phyloP scores from a whole-genome alignment of 2,329 filamentous ascomycete genomes.

The Aureobasidium melanogenum region DNA sequence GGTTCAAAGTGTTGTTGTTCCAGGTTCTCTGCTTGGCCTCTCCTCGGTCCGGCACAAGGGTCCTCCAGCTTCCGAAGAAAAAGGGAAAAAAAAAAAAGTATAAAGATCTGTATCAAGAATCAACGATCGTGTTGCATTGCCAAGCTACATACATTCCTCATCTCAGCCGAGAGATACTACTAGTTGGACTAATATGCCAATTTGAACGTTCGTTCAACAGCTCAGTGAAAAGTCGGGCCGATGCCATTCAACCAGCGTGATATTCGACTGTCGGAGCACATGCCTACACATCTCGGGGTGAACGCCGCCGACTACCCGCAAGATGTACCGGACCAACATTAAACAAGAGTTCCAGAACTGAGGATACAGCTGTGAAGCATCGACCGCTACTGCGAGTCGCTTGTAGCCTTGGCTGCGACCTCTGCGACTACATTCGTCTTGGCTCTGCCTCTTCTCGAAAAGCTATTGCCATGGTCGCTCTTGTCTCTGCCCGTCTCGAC shows the following conservation, averaged over 20 bases:
- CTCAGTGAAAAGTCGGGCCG: not conserved
- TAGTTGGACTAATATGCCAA: not conserved
- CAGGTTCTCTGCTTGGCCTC: not conserved
- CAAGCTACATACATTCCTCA: not conserved
- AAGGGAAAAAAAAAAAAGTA: not conserved
- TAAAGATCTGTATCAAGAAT: not conserved
- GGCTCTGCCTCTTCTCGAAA: not conserved
- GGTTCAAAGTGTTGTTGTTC: not conserved
- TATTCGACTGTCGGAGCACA: not conserved
- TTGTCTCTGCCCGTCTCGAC: not conserved
- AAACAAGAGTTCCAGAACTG: not conserved
- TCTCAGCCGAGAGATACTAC: not conserved
- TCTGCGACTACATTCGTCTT: not conserved
- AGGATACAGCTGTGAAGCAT: not conserved
- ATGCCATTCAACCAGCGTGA: not conserved
- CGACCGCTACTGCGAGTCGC: not conserved
- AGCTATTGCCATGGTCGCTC: not conserved
- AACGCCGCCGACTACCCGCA: not conserved
- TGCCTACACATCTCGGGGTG: not conserved
- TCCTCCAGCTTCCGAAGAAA: not conserved
- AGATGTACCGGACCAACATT: not conserved
- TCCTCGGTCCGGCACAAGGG: not conserved
- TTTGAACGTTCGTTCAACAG: not conserved
- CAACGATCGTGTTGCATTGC: not conserved
- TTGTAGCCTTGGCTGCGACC: not conserved